Evolutionary conservation across 2,329 filamentous ascomycete species (phyloP).

Genomic region (Calycina herbarum): DNA sequence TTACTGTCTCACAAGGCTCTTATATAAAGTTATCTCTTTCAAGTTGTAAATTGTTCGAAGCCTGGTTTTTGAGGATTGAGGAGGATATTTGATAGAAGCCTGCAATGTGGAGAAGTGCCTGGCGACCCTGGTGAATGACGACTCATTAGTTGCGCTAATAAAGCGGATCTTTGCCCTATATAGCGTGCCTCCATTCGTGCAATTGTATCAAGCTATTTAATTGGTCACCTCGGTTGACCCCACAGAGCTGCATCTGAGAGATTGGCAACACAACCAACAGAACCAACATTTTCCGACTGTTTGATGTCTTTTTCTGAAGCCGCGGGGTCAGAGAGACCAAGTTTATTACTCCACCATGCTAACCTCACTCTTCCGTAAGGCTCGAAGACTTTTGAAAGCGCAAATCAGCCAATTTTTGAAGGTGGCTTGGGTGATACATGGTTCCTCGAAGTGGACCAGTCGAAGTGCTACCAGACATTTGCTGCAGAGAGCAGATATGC

Average conservation of each 20-base stretch:
- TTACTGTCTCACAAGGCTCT: too few relatives aligned
- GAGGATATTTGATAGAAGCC: neutral
- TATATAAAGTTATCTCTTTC: too few relatives aligned
- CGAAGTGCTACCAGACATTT: neutral
- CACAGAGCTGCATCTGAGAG: neutral
- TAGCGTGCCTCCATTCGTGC: neutral
- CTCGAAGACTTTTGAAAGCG: too few relatives aligned
- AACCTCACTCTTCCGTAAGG: too few relatives aligned
- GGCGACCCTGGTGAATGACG: neutral
- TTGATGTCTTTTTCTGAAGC: neutral
- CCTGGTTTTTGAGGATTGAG: neutral
- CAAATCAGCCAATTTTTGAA: too few relatives aligned
- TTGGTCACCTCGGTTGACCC: constrained; percentile 3
- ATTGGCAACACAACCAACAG: neutral
- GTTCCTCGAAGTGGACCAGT: neutral
- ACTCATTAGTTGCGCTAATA: constrained; percentile 1
- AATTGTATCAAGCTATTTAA: neutral
- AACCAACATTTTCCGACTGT: too few relatives aligned
- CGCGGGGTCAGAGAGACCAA: neutral
- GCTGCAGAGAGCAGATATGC: too few relatives aligned
- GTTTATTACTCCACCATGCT: neutral
- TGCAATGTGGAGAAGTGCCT: neutral
- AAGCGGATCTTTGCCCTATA: neutral
- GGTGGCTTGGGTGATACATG: neutral
- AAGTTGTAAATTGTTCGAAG: too few relatives aligned